Percentiles rank a stretch among this genome's conserved stretches.
Conservation (phyloP, 768 basidiomycete genomes). For the Daedaleopsis nitida region DNA sequence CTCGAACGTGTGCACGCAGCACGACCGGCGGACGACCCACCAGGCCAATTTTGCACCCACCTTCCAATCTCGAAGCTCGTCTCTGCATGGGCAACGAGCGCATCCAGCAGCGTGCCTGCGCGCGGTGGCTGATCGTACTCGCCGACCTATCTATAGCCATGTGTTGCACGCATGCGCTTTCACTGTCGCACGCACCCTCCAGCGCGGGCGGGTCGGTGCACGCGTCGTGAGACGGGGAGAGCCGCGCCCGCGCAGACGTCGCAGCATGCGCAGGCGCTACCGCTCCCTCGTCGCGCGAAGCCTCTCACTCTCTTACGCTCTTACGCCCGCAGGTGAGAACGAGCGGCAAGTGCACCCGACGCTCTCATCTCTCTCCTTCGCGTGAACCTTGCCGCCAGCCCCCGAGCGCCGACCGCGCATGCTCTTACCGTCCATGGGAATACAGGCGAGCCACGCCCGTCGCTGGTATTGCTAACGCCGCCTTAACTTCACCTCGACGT, state of each 20-base stretch:
- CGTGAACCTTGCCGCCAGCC: background rate
- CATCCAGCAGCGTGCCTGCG: slow-evolving; percentile 6
- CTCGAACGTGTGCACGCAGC: no score
- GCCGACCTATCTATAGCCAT: slow-evolving; percentile 8
- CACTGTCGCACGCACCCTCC: slow-evolving; percentile 8
- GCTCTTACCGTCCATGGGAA: background rate
- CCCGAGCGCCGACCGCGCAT: background rate
- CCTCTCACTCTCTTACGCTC: slow-evolving; percentile 1
- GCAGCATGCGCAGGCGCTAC: background rate
- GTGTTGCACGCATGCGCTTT: background rate
- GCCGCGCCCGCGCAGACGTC: background rate
- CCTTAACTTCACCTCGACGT: background rate
- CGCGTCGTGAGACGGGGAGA: slow-evolving; percentile 1
- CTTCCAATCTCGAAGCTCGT: background rate
- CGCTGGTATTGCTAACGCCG: background rate
- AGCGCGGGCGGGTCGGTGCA: slow-evolving; percentile 6
- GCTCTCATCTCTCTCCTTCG: background rate
- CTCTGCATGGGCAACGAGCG: background rate
- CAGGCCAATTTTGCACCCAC: no score
- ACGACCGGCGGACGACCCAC: no score
- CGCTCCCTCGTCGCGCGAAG: background rate
- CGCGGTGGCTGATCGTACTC: background rate
- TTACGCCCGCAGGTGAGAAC: background rate
- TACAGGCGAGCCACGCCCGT: no score
- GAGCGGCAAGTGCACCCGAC: background rate